Percentiles rank a stretch among this genome's conserved stretches.
Conservation (phyloP, 1,284 basidiomycete species). For the Rhodotorula sp. region DNA sequence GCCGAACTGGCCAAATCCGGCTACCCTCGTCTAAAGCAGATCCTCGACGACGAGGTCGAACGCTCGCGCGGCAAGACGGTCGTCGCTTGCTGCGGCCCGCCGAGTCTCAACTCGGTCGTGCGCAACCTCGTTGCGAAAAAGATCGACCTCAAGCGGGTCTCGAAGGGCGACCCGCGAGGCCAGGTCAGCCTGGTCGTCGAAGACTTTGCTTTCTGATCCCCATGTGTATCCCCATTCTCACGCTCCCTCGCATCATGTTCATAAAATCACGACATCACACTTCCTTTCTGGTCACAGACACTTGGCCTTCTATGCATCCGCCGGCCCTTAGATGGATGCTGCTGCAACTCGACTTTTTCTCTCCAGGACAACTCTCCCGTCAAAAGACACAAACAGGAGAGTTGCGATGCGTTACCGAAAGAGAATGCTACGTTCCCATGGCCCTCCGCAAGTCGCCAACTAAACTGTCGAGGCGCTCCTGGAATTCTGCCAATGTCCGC, state of each 20-base stretch:
- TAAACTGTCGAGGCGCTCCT: conserved; percentile 27
- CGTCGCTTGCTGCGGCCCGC: conserved; percentile 43
- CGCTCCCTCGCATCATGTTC: neutral
- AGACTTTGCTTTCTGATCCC: conserved; percentile 24
- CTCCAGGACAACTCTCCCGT: no score
- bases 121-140: conserved; percentile 42
- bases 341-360: no score
- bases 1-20: conserved; percentile 70
- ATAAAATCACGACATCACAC: neutral
- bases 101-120: conserved; percentile 40
- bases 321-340: no score
- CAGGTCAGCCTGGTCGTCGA: conserved; percentile 36
- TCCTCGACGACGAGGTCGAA: conserved; percentile 42
- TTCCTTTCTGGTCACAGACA: neutral
- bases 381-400: no score
- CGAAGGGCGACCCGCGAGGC: conserved; percentile 30
- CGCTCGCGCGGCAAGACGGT: conserved; percentile 38
- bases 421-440: neutral
- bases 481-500: conserved; percentile 21
- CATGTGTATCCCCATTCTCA: neutral
- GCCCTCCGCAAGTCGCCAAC: conserved; percentile 25
- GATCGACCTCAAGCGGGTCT: conserved; percentile 39
- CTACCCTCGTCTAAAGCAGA: conserved; percentile 58
- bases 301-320: neutral
- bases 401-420: no score